These are phyloP conservation scores for Stephanodiscus triporus DNA, from an alignment of 108 stramenopile genomes.

Conservation along the genomic window DNA sequence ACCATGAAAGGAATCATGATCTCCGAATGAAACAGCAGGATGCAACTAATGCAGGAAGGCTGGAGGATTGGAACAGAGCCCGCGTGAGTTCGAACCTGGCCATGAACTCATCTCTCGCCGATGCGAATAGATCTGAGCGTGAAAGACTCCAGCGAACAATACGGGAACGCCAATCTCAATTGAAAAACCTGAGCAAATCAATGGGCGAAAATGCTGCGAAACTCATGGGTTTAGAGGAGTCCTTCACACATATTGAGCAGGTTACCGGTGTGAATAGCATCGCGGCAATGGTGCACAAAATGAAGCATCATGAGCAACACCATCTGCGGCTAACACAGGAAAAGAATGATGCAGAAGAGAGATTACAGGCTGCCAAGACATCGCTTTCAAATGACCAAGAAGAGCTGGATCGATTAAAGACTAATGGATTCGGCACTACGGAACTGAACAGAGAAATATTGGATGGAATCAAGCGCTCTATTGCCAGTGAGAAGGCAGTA, in stretches of 20 bases:
- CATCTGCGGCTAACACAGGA: conserved; percentile 48
- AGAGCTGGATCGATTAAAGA: conserved; percentile 42
- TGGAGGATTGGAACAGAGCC: conserved; percentile 54
- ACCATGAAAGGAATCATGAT: conserved; percentile 39
- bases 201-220: conserved; percentile 24
- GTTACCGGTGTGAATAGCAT: conserved; percentile 74
- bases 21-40: conserved; percentile 40
- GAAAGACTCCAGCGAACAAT: conserved; percentile 34
- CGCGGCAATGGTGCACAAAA: conserved; percentile 70
- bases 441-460: conserved; percentile 64
- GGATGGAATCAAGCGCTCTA: conserved; percentile 53
- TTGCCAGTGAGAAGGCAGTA: conserved; percentile 42
- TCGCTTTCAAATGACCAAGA: conserved; percentile 52
- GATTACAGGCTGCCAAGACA: conserved; percentile 53
- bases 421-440: conserved; percentile 62
- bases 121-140: conserved; percentile 44
- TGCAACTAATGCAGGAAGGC: conserved; percentile 37
- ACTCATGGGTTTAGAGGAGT: conserved; percentile 51
- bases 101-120: conserved; percentile 38
- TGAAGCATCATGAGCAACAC: conserved; percentile 55
- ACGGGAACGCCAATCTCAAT: conserved; percentile 36
- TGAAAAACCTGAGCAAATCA: conserved; percentile 40
- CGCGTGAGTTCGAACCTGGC: conserved; percentile 34
- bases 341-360: conserved; percentile 65
- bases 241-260: conserved; percentile 58